phyloP scores from a whole-genome alignment of 306 rosid genomes.

The Elaeagnus macrophylla region DNA sequence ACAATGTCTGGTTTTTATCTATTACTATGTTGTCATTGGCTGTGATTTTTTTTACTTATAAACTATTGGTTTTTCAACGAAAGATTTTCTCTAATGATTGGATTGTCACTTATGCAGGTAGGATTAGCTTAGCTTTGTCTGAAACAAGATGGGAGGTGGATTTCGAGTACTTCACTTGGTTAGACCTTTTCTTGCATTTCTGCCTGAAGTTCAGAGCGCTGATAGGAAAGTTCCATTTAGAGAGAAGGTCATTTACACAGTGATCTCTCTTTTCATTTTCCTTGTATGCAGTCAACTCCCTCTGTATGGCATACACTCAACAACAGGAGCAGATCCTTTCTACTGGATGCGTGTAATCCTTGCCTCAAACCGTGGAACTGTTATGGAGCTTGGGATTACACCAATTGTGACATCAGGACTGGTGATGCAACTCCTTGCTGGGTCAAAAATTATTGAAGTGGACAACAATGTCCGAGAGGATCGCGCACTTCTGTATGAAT shows the following conservation, averaged over 20 bases:
- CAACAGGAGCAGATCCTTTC: slow-evolving; percentile 89
- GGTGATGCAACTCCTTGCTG: slow-evolving; percentile 86
- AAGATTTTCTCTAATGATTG: no score
- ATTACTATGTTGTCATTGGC: no score
- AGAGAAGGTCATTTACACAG: slow-evolving; percentile 82
- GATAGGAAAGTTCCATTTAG: slow-evolving; percentile 67
- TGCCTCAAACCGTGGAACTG: slow-evolving; percentile 90
- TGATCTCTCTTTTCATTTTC: slow-evolving; percentile 59
- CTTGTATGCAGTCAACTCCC: slow-evolving; percentile 94
- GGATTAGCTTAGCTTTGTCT: slow-evolving; percentile 1
- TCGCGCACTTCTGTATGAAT: slow-evolving; percentile 71
- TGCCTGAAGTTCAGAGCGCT: slow-evolving; percentile 73
- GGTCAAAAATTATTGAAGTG: slow-evolving; percentile 80
- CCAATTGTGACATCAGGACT: slow-evolving; percentile 89
- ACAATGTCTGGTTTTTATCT: no score
- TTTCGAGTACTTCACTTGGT: slow-evolving; percentile 79
- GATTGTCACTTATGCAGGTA: background rate
- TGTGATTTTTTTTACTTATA: no score
- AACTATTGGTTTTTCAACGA: no score
- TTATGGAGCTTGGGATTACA: slow-evolving; percentile 94
- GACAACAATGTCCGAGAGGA: slow-evolving; percentile 92
- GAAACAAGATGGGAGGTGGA: slow-evolving; percentile 62
- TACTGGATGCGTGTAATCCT: slow-evolving; percentile 96
- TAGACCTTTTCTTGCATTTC: slow-evolving; percentile 67
- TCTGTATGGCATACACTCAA: slow-evolving; percentile 85